Conservation (phyloP, 2,329 filamentous ascomycete species). For the Colletotrichum sp. region DNA sequence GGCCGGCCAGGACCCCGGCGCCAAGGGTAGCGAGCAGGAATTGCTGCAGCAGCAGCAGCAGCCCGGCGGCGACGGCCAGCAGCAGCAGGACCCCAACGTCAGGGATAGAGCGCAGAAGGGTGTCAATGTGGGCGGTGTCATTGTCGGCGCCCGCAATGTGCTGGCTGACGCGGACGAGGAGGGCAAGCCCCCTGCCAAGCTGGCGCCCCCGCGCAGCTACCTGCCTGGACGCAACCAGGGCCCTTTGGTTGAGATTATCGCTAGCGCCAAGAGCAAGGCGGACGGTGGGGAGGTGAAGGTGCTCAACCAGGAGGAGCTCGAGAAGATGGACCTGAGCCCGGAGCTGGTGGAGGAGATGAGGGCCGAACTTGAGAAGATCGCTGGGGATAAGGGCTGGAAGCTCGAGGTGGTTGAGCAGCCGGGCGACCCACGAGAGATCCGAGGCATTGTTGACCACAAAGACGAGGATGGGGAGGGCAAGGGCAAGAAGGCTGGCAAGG, state of each 20-base stretch:
- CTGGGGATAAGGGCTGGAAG: constrained; percentile 77
- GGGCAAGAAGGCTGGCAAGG: constrained; percentile 7
- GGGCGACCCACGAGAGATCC: constrained; percentile 65
- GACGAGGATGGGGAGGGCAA: constrained; percentile 36
- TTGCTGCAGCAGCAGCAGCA: background rate
- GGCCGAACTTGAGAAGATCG: constrained; percentile 70
- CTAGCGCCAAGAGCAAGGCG: constrained; percentile 49
- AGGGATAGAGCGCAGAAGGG: constrained; percentile 26
- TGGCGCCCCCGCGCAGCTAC: constrained; percentile 50
- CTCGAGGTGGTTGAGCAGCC: constrained; percentile 78
- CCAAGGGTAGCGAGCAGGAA: background rate
- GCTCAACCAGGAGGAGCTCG: constrained; percentile 70
- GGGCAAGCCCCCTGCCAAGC: constrained; percentile 49
- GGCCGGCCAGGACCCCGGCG: background rate
- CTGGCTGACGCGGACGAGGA: constrained; percentile 51
- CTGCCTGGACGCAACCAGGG: constrained; percentile 28
- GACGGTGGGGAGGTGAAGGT: constrained; percentile 67
- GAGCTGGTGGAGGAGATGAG: constrained; percentile 73
- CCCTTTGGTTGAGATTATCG: constrained; percentile 45
- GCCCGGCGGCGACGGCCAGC: background rate
- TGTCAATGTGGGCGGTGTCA: constrained; percentile 56
- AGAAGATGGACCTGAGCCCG: constrained; percentile 69
- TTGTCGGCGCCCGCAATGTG: constrained; percentile 55
- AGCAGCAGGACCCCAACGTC: background rate
- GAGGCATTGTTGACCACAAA: constrained; percentile 68